These are phyloP conservation scores for Hypoxylon rubiginosum DNA, from an alignment of 2,329 filamentous ascomycete species.

Conservation along the genomic window DNA sequence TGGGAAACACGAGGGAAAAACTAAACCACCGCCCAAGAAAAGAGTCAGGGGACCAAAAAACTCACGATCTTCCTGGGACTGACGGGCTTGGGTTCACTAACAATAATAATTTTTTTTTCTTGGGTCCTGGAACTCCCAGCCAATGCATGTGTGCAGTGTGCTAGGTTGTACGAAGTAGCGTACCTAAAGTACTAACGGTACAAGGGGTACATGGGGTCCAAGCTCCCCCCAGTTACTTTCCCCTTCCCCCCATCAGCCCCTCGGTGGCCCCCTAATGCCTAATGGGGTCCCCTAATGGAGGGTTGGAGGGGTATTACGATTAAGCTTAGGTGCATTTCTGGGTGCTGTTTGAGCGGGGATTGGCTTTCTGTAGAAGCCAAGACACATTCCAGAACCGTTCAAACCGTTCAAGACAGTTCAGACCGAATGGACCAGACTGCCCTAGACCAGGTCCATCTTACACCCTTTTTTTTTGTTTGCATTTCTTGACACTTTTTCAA, in stretches of 20 bases:
- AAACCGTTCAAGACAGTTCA: constrained; percentile 7
- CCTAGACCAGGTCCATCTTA: constrained; percentile 24
- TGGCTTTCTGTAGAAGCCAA: constrained; percentile 18
- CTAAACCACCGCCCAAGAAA: constrained; percentile 40
- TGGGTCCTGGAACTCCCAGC: neutral
- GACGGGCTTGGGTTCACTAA: constrained; percentile 31
- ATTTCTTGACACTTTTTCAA: no score
- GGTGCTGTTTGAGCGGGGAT: constrained; percentile 19
- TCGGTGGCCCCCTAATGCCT: neutral
- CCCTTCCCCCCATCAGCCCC: neutral
- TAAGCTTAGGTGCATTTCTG: constrained; percentile 34
- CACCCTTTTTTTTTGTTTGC: no score
- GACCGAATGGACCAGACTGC: constrained; percentile 13
- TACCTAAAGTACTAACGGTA: neutral
- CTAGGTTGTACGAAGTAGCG: neutral
- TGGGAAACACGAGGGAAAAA: constrained; percentile 43
- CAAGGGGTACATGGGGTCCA: constrained; percentile 1
- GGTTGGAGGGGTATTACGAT: constrained; percentile 36
- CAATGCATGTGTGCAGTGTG: no score
- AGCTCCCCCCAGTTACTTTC: constrained; percentile 7
- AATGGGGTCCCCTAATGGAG: neutral
- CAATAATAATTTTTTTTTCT: constrained; percentile 28
- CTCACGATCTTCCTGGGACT: constrained; percentile 44
- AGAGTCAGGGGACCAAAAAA: constrained; percentile 44
- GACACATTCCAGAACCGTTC: constrained; percentile 27